Conservation (phyloP, 75 land plant genomes). For the Sequoia sempervirens region DNA sequence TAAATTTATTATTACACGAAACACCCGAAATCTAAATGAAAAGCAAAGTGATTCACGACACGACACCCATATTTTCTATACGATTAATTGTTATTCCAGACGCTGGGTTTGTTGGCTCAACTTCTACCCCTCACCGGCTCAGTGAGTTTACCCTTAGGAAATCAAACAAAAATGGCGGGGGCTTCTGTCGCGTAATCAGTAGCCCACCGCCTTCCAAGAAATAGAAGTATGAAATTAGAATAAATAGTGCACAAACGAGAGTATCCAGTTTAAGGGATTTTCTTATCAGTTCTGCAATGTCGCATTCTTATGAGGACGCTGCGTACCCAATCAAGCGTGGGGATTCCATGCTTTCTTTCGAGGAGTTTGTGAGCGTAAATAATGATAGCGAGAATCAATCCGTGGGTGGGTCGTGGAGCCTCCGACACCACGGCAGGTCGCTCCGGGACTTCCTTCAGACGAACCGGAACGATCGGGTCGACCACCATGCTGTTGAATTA, state of each 20-base stretch:
- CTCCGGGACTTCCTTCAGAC: not conserved
- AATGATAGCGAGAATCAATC: not conserved
- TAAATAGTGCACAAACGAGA: not conserved
- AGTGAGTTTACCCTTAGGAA: too few species aligned
- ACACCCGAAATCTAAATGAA: too few species aligned
- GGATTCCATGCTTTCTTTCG: conserved; percentile 1
- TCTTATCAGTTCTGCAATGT: not conserved
- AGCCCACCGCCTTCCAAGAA: not conserved
- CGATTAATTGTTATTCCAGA: too few species aligned
- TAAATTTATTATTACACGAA: too few species aligned
- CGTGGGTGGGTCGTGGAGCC: not conserved
- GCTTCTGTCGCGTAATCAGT: not conserved
- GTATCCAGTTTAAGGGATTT: not conserved
- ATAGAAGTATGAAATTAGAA: not conserved
- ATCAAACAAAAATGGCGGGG: not conserved
- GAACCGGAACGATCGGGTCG: not conserved
- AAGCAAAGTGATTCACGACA: not conserved
- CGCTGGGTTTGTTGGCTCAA: not conserved
- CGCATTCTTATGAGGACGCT: not conserved
- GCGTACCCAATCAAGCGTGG: not conserved
- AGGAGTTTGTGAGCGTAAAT: not conserved
- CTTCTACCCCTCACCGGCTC: not conserved
- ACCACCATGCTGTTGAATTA: not conserved
- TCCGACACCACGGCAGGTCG: not conserved
- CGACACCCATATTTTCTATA: not conserved